Evolutionary conservation across 495 filamentous ascomycete species (phyloP).

Genomic region (Lophiotrema nucula): DNA sequence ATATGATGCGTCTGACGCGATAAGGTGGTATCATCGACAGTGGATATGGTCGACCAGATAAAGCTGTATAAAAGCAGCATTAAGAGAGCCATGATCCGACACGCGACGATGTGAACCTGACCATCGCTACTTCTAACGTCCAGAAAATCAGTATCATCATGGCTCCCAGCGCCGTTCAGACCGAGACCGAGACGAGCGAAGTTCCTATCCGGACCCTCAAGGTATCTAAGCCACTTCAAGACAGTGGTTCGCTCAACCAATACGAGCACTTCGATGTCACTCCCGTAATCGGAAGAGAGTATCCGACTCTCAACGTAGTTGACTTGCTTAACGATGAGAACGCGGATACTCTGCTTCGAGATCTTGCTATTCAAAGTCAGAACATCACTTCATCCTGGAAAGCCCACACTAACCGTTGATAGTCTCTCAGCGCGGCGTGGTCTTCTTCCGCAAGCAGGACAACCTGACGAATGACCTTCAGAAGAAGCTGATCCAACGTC

Average conservation of each 20-base stretch:
- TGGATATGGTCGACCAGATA: too few relatives aligned
- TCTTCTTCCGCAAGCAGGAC: conserved; percentile 29
- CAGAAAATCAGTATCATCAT: too few relatives aligned
- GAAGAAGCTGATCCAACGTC: conserved; percentile 4
- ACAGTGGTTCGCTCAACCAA: conserved; percentile 11
- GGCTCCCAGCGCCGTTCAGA: too few relatives aligned
- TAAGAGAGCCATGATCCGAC: too few relatives aligned
- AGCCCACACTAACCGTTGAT: background rate
- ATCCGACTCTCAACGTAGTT: conserved; percentile 6
- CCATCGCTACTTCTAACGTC: too few relatives aligned
- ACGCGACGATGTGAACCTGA: too few relatives aligned
- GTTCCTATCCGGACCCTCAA: too few relatives aligned
- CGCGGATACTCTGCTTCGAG: conserved; percentile 10
- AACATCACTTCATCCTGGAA: background rate
- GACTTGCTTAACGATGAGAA: conserved; percentile 11
- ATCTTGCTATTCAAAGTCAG: conserved; percentile 26
- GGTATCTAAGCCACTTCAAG: too few relatives aligned
- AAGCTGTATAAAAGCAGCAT: too few relatives aligned
- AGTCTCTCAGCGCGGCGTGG: conserved; percentile 29
- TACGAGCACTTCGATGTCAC: conserved; percentile 22
- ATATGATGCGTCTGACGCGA: too few relatives aligned
- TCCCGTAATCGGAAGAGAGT: conserved; percentile 24
- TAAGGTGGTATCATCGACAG: too few relatives aligned
- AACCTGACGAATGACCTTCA: conserved; percentile 2
- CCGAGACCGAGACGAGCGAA: too few relatives aligned